These are phyloP conservation scores for Mortierella sp. DNA, from an alignment of 371 early-diverging fungal genomes.

Conservation along the genomic window DNA sequence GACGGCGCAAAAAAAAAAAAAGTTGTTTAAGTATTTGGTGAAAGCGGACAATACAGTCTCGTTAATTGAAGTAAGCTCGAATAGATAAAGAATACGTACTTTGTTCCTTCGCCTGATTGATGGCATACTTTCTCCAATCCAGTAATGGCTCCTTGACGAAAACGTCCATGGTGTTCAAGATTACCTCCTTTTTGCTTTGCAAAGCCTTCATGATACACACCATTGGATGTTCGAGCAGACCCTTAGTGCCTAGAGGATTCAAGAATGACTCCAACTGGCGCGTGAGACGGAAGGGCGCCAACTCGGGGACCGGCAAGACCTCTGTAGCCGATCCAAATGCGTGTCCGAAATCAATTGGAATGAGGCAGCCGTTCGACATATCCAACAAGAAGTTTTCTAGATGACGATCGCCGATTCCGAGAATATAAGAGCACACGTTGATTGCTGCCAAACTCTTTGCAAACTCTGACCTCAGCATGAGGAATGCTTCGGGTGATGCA, in stretches of 20 bases:
- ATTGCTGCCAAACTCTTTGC: constrained; percentile 92
- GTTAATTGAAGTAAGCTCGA: not conserved
- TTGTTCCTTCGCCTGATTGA: constrained; percentile 67
- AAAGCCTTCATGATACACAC: constrained; percentile 89
- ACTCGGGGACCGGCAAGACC: constrained; percentile 89
- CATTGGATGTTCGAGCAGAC: constrained; percentile 86
- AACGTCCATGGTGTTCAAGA: constrained; percentile 93
- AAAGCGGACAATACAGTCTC: not conserved
- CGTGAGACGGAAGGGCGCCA: constrained; percentile 98
- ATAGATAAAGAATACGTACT: constrained; percentile 55
- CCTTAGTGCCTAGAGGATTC: constrained; percentile 85
- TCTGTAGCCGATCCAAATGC: constrained; percentile 95
- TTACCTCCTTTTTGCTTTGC: constrained; percentile 82
- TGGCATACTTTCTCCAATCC: constrained; percentile 86
- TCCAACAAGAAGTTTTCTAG: constrained; percentile 97
- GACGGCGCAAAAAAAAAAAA: too few relatives aligned
- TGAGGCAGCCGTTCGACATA: constrained; percentile 82
- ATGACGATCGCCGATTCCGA: constrained; percentile 99
- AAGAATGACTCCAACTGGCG: constrained; percentile 90
- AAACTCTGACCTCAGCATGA: constrained; percentile 77
- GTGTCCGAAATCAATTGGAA: constrained; percentile 99
- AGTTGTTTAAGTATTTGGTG: not conserved
- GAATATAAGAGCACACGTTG: constrained; percentile 94
- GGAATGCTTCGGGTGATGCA: constrained; percentile 75
- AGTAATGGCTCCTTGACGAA: constrained; percentile 96